Conservation (phyloP, 306 rosid genomes). For the Quercus bicolor region DNA sequence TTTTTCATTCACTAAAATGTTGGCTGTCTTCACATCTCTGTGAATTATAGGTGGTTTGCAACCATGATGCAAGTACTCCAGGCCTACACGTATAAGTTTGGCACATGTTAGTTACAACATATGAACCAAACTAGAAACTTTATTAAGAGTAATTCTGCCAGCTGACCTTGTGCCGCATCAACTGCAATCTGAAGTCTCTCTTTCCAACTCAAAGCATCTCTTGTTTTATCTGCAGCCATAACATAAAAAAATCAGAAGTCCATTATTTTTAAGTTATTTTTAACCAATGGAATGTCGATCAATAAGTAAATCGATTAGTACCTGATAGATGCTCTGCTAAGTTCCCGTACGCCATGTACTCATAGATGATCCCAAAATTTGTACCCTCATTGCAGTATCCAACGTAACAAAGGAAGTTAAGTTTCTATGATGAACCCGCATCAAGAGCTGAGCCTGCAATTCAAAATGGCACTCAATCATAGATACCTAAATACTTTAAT, state of each 20-base stretch:
- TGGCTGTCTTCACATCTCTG: slow-evolving; percentile 25
- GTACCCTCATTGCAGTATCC: slow-evolving; percentile 19
- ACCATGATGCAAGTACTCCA: slow-evolving; percentile 27
- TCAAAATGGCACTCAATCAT: neutral
- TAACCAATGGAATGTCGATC: neutral
- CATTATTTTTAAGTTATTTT: neutral
- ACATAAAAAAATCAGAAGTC: neutral
- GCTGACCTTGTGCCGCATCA: slow-evolving; percentile 15
- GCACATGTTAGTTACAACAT: neutral
- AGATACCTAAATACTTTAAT: neutral
- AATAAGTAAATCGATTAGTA: neutral
- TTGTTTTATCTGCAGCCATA: slow-evolving; percentile 2
- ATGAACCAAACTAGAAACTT: neutral
- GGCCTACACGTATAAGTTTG: neutral
- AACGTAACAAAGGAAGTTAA: slow-evolving; percentile 43
- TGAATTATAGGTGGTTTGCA: slow-evolving; percentile 25
- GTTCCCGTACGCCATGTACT: neutral
- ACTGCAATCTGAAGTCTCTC: slow-evolving; percentile 21
- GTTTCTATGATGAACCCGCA: slow-evolving; percentile 52
- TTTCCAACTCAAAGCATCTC: slow-evolving; percentile 18
- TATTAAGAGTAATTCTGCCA: neutral
- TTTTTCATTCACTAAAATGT: slow-evolving; percentile 25
- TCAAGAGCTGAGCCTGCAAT: slow-evolving; percentile 42
- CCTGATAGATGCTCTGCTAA: neutral
- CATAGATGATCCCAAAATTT: neutral